Evolutionary conservation across 1,284 basidiomycete species (phyloP).

Genomic region (Meira nashicola): DNA sequence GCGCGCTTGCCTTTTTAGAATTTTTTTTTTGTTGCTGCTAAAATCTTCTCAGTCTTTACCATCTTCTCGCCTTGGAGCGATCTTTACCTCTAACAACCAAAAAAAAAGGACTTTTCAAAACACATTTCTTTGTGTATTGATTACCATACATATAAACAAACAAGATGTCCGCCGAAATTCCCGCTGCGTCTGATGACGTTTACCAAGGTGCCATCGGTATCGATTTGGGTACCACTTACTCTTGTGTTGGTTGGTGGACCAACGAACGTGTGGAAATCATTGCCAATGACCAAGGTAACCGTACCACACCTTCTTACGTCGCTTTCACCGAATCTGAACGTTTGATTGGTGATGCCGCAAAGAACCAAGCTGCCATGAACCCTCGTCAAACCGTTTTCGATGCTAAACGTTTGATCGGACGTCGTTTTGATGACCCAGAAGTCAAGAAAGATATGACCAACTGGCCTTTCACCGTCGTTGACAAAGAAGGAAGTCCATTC

Average conservation of each 20-base stretch:
- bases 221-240: constrained; percentile 76
- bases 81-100: constrained; percentile 11
- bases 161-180: constrained; percentile 51
- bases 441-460: constrained; percentile 67
- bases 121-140: constrained; percentile 23
- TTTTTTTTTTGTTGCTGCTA: too few relatives aligned
- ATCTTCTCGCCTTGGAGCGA: background rate
- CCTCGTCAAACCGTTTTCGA: constrained; percentile 65
- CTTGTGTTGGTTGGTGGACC: constrained; percentile 60
- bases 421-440: constrained; percentile 73
- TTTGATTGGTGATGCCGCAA: constrained; percentile 80
- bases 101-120: constrained; percentile 14
- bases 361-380: constrained; percentile 81
- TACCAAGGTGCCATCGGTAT: constrained; percentile 96
- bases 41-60: too few relatives aligned
- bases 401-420: constrained; percentile 80
- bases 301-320: constrained; percentile 97
- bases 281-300: constrained; percentile 71
- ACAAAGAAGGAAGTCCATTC: constrained; percentile 61
- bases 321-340: constrained; percentile 96
- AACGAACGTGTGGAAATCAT: constrained; percentile 52
- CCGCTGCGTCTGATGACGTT: constrained; percentile 63
- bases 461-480: constrained; percentile 65
- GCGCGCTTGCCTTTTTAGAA: too few relatives aligned
- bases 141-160: constrained; percentile 26